phyloP scores from a whole-genome alignment of 345 rosid genomes.

The Linum tenue region DNA sequence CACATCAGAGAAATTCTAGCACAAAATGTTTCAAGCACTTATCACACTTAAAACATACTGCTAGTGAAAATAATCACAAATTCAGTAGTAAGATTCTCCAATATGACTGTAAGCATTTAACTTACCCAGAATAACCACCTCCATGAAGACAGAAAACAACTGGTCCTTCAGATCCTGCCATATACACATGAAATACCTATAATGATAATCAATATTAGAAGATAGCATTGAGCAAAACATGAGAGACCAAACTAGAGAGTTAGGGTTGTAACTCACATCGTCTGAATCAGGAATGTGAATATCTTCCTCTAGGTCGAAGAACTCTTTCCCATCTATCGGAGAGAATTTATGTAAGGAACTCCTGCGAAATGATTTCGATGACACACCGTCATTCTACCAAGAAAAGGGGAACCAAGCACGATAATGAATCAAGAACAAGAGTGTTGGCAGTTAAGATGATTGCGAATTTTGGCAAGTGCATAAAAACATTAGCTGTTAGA shows the following conservation, averaged over 20 bases:
- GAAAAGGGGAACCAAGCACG: background rate
- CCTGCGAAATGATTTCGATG: conserved; percentile 25
- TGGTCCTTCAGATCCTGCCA: conserved; percentile 86
- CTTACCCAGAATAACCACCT: conserved; percentile 91
- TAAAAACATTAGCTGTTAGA: too few species aligned
- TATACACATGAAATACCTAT: conserved; percentile 86
- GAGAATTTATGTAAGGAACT: conserved; percentile 43
- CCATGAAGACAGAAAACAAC: conserved; percentile 89
- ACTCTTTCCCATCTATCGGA: conserved; percentile 59
- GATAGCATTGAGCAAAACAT: conserved; percentile 1
- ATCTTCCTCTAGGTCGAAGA: conserved; percentile 75
- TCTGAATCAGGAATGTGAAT: conserved; percentile 48
- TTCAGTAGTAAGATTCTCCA: background rate
- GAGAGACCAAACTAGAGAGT: background rate
- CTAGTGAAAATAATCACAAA: background rate
- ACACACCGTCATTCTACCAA: background rate
- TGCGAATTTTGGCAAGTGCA: too few species aligned
- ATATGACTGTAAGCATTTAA: background rate
- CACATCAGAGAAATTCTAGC: background rate
- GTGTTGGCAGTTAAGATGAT: background rate
- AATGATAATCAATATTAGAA: conserved; percentile 27
- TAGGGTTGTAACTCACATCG: conserved; percentile 41
- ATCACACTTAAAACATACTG: background rate
- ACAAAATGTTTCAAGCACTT: background rate
- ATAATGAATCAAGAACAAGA: background rate